Base-by-base conservation (phyloP, 164 flowering plant species). In the Euptelea pleiosperma region DNA sequence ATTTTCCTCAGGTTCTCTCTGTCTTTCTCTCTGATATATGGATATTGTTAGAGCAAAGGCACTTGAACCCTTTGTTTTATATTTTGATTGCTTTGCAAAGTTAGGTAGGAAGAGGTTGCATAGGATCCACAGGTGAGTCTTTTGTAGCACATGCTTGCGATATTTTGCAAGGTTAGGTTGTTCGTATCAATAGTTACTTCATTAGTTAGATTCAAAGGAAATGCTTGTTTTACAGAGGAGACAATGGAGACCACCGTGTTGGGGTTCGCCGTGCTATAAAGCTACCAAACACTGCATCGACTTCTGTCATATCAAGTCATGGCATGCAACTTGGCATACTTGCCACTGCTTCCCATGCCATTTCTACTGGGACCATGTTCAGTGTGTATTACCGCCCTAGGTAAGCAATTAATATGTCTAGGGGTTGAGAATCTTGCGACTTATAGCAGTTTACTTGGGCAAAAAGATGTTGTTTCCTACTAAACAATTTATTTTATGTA, bases 261-360 rank as follows among this genome's bases (percentile, higher is more conserved):
- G 91, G 91, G 33, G 60, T 83, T 4, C 76, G 86, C 4, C 84
- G 82, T 12, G 72, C 74, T 22, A 55, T 42, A 28, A 73, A 66
- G 51, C 71, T 31, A 47, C 73, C 48, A 25, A 65, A 44, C 19
- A 66, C 35, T 58, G 39, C 62, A 15, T 30, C 83, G 15, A 14
- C 80, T 5, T 69, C 82, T 18, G 68, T 85, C 34, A 61, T 85
- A 55, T 76, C 91, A 0, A 50, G 79, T 44, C 76, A 69, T 8
- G 76, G 80, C 66, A 85, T 85, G 88, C 82, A 73, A 44, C 79
- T 70, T 42, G 91, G 88, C 16, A 64, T 82, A 15, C 77, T 85
- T 35, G 80, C 91, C 2, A 76, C 75, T 33, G 83, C 83, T 16
- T 70, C 41, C 44, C 83, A 85, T 67, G 91, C 91, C 21, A 19